Percentiles rank a stretch among this genome's conserved stretches.
Evolutionary conservation across 768 basidiomycete genomes (phyloP).

Genomic region (Clathrus columnatus): DNA sequence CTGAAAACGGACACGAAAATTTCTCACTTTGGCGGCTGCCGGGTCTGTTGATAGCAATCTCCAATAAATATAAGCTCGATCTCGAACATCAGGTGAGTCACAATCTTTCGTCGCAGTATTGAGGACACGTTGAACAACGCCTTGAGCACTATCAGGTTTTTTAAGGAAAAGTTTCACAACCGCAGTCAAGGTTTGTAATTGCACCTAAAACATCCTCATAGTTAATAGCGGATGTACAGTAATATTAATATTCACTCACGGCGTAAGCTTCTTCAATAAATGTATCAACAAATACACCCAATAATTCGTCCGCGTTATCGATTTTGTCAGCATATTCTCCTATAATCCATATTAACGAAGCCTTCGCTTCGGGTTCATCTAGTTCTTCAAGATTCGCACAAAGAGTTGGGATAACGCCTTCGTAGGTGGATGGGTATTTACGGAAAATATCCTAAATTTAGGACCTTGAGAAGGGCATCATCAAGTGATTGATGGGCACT

Average conservation of each 20-base stretch:
- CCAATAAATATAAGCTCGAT: slow-evolving; percentile 98
- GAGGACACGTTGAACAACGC: slow-evolving; percentile 83
- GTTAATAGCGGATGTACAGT: background rate
- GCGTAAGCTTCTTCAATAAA: slow-evolving; percentile 93
- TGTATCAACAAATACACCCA: slow-evolving; percentile 82
- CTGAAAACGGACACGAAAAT: slow-evolving; percentile 2
- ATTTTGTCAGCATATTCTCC: slow-evolving; percentile 98
- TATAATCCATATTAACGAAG: slow-evolving; percentile 98
- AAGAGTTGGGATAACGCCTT: slow-evolving; percentile 91
- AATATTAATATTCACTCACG: slow-evolving; percentile 34
- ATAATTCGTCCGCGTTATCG: slow-evolving; percentile 90
- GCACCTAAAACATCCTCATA: slow-evolving; percentile 25
- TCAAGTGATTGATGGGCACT: background rate
- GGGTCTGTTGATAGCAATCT: slow-evolving; percentile 89
- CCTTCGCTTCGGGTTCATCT: slow-evolving; percentile 97
- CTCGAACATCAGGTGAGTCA: slow-evolving; percentile 93
- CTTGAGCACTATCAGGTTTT: slow-evolving; percentile 90
- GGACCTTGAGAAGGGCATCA: background rate
- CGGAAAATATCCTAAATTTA: slow-evolving; percentile 85
- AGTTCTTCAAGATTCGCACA: slow-evolving; percentile 94
- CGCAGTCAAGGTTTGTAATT: slow-evolving; percentile 81
- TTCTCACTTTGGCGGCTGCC: slow-evolving; percentile 79
- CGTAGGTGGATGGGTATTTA: slow-evolving; percentile 92
- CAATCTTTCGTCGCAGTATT: slow-evolving; percentile 95
- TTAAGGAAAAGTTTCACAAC: slow-evolving; percentile 95